Conservation (phyloP, 2,329 filamentous ascomycete species). For the Xylaria sp. region DNA sequence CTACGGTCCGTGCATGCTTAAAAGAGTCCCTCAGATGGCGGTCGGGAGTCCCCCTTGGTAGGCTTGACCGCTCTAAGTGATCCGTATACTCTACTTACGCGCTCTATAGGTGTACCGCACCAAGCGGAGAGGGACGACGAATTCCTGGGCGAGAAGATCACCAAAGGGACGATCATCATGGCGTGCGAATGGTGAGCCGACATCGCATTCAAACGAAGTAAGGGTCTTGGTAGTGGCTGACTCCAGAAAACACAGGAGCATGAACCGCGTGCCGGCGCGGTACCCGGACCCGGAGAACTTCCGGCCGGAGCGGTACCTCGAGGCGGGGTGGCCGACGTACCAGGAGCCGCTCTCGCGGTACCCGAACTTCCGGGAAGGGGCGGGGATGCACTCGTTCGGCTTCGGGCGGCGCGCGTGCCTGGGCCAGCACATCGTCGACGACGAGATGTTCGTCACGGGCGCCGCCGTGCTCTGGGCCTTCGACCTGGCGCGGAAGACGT, state of each 20-base stretch:
- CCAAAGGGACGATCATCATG: conserved; percentile 52
- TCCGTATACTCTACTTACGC: conserved; percentile 1
- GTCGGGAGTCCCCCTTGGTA: conserved; percentile 56
- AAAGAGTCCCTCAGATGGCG: conserved; percentile 64
- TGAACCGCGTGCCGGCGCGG: conserved; percentile 59
- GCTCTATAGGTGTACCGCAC: conserved; percentile 48
- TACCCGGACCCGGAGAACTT: conserved; percentile 68
- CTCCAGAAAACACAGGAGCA: conserved; percentile 43
- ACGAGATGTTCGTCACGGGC: conserved; percentile 57
- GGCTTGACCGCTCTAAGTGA: not conserved
- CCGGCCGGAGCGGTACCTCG: conserved; percentile 65
- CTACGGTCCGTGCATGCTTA: conserved; percentile 56
- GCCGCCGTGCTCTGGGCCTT: conserved; percentile 55
- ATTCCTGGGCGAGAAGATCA: conserved; percentile 50
- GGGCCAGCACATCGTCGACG: conserved; percentile 64
- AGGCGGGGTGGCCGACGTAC: conserved; percentile 65
- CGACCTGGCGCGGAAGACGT: conserved; percentile 44
- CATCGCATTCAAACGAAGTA: not conserved
- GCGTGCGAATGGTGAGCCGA: conserved; percentile 52
- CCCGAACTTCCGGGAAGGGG: conserved; percentile 62
- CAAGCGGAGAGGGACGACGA: conserved; percentile 51
- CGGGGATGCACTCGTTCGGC: conserved; percentile 65
- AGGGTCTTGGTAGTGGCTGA: not conserved
- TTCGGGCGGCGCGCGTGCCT: conserved; percentile 66
- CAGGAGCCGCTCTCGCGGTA: conserved; percentile 65